Conservation (phyloP, 345 rosid genomes). For the Citrus reticulata region DNA sequence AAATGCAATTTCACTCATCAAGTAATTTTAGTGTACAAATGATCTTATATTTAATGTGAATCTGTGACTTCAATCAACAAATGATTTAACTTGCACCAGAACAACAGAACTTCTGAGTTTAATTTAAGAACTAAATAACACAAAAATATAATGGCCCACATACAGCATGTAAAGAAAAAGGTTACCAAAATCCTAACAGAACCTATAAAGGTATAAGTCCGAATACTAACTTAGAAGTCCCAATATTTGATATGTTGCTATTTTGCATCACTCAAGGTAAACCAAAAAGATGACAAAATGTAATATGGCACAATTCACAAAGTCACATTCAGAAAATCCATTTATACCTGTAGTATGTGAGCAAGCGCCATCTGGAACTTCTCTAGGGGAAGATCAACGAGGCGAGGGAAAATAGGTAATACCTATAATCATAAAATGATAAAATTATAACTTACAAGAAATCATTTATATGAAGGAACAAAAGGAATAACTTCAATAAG, state of each 20-base stretch:
- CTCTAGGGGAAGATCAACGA: conserved; percentile 81
- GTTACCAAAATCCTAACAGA: not conserved
- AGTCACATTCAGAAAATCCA: conserved; percentile 12
- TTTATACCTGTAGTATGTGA: conserved; percentile 81
- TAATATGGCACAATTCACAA: not conserved
- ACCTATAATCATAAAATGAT: conserved; percentile 45
- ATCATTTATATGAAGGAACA: not conserved
- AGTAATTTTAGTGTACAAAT: not conserved
- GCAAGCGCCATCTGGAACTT: conserved; percentile 97
- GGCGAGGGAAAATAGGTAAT: conserved; percentile 87
- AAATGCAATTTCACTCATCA: not conserved
- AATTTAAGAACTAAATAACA: not conserved
- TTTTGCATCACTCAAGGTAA: not conserved
- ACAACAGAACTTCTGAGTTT: not conserved
- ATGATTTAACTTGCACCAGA: not conserved
- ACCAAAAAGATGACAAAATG: not conserved
- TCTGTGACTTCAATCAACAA: not conserved
- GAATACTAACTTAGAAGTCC: not conserved
- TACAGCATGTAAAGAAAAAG: not conserved
- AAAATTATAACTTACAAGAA: not conserved
- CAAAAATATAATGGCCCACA: not conserved
- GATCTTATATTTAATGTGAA: not conserved
- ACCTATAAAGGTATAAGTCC: not conserved
- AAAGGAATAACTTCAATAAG: not conserved
- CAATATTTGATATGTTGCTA: not conserved